Base-by-base conservation (phyloP, 2,329 filamentous ascomycete genomes). In the Nannizzia gypsea region DNA sequence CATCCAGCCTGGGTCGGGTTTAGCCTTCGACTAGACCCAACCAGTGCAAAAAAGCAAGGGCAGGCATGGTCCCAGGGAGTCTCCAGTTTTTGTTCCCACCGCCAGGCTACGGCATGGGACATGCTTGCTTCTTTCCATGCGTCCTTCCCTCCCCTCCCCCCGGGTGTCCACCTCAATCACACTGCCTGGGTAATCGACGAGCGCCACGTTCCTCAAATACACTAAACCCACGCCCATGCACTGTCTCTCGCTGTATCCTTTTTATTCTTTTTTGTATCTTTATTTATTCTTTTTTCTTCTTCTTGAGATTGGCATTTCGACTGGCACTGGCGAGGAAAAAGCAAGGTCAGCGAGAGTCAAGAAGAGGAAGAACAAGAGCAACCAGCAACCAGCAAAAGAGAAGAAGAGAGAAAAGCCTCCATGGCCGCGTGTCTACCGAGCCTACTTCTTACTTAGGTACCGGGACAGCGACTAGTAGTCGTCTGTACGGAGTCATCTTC, bases 171-270 rank as follows among this genome's bases (percentile, higher is more conserved):
- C n/a, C 38, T 13, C 26, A 24, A 54, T 54, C 15, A 54, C 48
- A 31, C 31, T 26, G 24, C 48, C 31, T n/a, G n/a, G n/a, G 48
- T 31, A 31, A 48, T 54, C 48, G 48, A 36, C 48, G 48, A 54
- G 31, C 48, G 48, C 48, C 48, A 54, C 48, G 48, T 54, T 54
- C 28, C 48, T 31, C 34, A 54, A 54, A 54, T 54, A 54, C 48
- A 54, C 48, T 54, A 54, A 54, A 54, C 24, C 48, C 48, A 54
- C 48, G 48, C n/a, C 48, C 17, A 52, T 15, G 15, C 9, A 6
- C 26, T 9, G 17, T 8, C 11, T 48, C 9, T 8, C 15, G 17
- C 22, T 52, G 48, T 26, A 15, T 54, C 31, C 2, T 20, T 15
- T 6, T 31, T 31, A 0, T 28, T 46, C 17, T 24, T 24, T 20